These are phyloP conservation scores for Eucalyptus cloeziana DNA, from an alignment of 345 rosid species.

Conservation along the genomic window DNA sequence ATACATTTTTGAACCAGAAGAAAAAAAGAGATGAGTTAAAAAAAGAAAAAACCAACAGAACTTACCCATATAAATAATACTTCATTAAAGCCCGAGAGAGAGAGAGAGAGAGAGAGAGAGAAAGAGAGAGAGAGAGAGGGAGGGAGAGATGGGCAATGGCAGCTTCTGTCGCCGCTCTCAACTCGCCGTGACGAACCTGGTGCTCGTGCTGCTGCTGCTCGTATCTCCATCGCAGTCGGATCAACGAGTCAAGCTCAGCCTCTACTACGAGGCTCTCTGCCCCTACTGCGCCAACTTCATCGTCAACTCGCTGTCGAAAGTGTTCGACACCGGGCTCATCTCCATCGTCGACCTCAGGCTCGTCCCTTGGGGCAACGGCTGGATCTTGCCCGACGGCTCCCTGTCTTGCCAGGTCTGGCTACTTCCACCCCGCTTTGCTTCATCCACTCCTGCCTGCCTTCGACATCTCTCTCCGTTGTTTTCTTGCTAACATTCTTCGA, in stretches of 20 bases:
- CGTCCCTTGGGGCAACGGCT: constrained; percentile 80
- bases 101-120: not conserved
- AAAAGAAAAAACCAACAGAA: not conserved
- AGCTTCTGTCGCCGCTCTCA: not conserved
- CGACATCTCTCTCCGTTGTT: not conserved
- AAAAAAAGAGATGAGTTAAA: not conserved
- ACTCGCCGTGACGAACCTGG: not conserved
- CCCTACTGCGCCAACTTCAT: constrained; percentile 71
- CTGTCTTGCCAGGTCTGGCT: constrained; percentile 57
- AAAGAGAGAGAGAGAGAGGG: not conserved
- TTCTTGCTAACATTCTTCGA: not conserved
- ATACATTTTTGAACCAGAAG: not conserved
- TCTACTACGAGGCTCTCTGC: constrained; percentile 74
- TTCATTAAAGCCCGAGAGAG: not conserved
- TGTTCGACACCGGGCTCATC: constrained; percentile 43
- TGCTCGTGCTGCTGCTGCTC: not conserved
- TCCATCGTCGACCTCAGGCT: constrained; percentile 58
- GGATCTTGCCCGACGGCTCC: constrained; percentile 20
- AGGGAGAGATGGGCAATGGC: not conserved
- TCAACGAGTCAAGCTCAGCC: constrained; percentile 35
- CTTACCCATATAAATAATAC: not conserved
- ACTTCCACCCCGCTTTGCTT: not conserved
- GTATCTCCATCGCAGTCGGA: not conserved
- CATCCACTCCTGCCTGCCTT: not conserved
- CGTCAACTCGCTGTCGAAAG: constrained; percentile 46